Evolutionary conservation across 2,329 filamentous ascomycete species (phyloP).

Genomic region (Trichoderma afroharzianum): DNA sequence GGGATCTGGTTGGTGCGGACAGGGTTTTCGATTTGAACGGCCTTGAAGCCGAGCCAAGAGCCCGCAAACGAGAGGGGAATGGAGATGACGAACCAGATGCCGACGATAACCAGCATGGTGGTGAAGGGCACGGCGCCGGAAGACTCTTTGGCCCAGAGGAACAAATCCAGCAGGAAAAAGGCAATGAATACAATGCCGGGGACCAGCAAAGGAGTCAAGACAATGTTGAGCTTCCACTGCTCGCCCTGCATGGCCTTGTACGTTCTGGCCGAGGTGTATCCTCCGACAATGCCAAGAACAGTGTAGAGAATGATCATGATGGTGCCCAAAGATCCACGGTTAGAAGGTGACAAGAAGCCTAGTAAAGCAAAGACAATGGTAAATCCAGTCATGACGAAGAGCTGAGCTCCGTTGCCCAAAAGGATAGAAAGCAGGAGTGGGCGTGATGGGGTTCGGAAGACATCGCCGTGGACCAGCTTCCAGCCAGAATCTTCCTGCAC

Average conservation of each 20-base stretch:
- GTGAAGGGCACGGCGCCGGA: conserved; percentile 94
- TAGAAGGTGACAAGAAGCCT: conserved; percentile 92
- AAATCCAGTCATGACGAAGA: conserved; percentile 95
- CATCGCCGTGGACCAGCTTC: conserved; percentile 97
- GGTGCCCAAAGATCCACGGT: conserved; percentile 88
- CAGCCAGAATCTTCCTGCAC: conserved; percentile 97
- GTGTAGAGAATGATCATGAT: conserved; percentile 94
- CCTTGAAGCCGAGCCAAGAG: conserved; percentile 89
- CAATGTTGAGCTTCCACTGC: conserved; percentile 90
- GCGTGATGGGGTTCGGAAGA: conserved; percentile 83
- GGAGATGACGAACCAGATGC: conserved; percentile 96
- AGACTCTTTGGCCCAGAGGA: conserved; percentile 90
- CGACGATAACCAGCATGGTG: conserved; percentile 90
- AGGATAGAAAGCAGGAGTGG: conserved; percentile 83
- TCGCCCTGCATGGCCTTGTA: conserved; percentile 95
- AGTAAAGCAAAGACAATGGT: conserved; percentile 92
- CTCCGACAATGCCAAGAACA: conserved; percentile 85
- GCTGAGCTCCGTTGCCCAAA: conserved; percentile 87
- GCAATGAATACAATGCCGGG: conserved; percentile 79
- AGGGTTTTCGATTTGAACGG: conserved; percentile 66
- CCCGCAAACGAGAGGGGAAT: conserved; percentile 86
- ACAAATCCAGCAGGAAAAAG: conserved; percentile 94
- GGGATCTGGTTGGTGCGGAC: conserved; percentile 98
- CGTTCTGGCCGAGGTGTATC: conserved; percentile 82
- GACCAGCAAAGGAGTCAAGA: conserved; percentile 78